phyloP scores from a whole-genome alignment of 306 rosid genomes.

The Malus sylvestris region DNA sequence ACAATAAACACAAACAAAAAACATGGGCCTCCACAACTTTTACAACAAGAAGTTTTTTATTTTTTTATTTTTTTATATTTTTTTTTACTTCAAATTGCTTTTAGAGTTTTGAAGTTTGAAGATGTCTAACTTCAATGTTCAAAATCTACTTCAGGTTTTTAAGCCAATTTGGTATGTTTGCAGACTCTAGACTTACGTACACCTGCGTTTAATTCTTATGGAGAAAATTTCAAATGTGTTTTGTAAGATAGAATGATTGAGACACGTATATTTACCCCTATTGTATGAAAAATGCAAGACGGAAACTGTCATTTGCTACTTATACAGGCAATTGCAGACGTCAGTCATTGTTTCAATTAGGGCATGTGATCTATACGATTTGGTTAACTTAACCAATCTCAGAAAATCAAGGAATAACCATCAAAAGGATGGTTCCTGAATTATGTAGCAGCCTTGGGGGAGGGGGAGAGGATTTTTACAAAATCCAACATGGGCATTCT shows the following conservation, averaged over 20 bases:
- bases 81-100: neutral
- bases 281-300: neutral
- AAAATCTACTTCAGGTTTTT: neutral
- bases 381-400: conserved; percentile 26
- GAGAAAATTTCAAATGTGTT: neutral
- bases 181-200: neutral
- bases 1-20: no score
- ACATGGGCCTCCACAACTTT: no score
- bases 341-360: conserved; percentile 27
- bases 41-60: neutral
- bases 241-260: neutral
- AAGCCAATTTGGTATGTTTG: neutral
- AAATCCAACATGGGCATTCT: no score
- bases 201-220: neutral
- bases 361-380: conserved; percentile 26
- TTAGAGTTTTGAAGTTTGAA: conserved; percentile 1
- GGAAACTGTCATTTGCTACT: conserved; percentile 18
- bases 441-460: no score
- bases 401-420: conserved; percentile 17
- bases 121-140: neutral
- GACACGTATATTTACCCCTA: conserved; percentile 17
- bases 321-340: conserved; percentile 28
- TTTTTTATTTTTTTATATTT: no score
- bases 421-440: neutral
- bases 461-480: no score